Conservation (phyloP, 2,329 filamentous ascomycete species). For the Coniochaeta pulveracea region DNA sequence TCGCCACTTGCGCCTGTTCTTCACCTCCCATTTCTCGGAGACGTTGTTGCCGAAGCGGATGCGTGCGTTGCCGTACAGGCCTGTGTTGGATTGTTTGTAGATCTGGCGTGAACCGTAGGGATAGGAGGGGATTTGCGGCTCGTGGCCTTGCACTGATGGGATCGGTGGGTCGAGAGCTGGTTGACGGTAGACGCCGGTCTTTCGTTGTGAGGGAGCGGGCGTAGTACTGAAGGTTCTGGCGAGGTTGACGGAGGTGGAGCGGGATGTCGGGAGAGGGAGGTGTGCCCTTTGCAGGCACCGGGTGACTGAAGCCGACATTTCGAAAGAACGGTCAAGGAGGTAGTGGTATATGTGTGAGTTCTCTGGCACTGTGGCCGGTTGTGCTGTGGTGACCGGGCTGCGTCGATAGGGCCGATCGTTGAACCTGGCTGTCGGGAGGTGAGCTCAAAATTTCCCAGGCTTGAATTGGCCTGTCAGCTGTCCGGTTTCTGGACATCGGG, state of each 20-base stretch:
- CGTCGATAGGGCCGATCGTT: too few relatives aligned
- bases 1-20: constrained; percentile 62
- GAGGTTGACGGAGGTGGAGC: background rate
- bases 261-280: background rate
- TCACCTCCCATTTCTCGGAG: constrained; percentile 53
- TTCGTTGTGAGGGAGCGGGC: too few relatives aligned
- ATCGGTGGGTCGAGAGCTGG: constrained; percentile 20
- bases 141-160: constrained; percentile 30
- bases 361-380: too few relatives aligned
- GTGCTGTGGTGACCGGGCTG: too few relatives aligned
- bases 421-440: too few relatives aligned
- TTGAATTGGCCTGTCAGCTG: too few relatives aligned
- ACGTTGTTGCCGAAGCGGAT: constrained; percentile 76
- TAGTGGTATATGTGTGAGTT: too few relatives aligned
- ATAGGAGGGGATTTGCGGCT: constrained; percentile 45
- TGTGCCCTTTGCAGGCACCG: too few relatives aligned
- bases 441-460: too few relatives aligned
- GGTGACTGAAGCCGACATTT: background rate
- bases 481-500: too few relatives aligned
- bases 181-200: constrained; percentile 18
- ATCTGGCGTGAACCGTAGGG: constrained; percentile 58
- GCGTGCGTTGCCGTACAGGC: constrained; percentile 58
- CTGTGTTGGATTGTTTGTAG: constrained; percentile 73
- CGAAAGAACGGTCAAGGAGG: too few relatives aligned
- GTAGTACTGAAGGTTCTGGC: constrained; percentile 25